Percentiles rank a stretch among this genome's conserved stretches.
Evolutionary conservation across 2,329 filamentous ascomycete genomes (phyloP).

Genomic region (Claviceps sorghi): DNA sequence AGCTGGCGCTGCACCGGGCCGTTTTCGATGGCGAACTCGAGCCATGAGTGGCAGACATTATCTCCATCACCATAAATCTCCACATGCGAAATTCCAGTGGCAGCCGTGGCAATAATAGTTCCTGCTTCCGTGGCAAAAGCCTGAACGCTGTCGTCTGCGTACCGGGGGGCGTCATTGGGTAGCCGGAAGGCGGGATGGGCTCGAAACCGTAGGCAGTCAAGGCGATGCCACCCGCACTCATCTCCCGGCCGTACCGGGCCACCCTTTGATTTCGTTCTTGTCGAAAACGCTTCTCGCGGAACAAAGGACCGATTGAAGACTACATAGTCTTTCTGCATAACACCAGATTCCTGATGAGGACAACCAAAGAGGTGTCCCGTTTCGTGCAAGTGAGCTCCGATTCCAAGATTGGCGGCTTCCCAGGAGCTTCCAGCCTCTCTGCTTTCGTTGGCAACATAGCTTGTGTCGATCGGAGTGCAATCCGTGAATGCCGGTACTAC

Average conservation of each 20-base stretch:
- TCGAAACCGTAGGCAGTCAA: constrained; percentile 79
- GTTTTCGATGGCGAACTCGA: constrained; percentile 59
- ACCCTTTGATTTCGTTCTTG: constrained; percentile 71
- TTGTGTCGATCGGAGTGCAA: constrained; percentile 75
- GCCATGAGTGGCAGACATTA: constrained; percentile 62
- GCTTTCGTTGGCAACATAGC: constrained; percentile 69
- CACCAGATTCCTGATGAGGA: constrained; percentile 75
- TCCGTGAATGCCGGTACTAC: constrained; percentile 79
- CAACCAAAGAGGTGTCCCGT: constrained; percentile 82
- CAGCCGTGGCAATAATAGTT: constrained; percentile 60
- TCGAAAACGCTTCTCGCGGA: constrained; percentile 70
- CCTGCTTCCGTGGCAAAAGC: constrained; percentile 73
- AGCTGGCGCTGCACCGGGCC: constrained; percentile 56
- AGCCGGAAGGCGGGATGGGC: constrained; percentile 81
- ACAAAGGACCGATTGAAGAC: constrained; percentile 72
- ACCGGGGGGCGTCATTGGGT: constrained; percentile 53
- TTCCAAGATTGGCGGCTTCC: constrained; percentile 90
- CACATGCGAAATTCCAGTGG: constrained; percentile 70
- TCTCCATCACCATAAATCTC: constrained; percentile 75
- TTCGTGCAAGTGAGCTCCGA: constrained; percentile 85
- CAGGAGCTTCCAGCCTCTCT: constrained; percentile 80
- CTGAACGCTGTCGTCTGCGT: constrained; percentile 62
- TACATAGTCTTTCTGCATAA: constrained; percentile 85
- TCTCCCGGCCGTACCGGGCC: constrained; percentile 60
- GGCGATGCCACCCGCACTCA: constrained; percentile 81